These are phyloP conservation scores for Solanum virginianum DNA, from an alignment of 257 asterid species.

Conservation along the genomic window DNA sequence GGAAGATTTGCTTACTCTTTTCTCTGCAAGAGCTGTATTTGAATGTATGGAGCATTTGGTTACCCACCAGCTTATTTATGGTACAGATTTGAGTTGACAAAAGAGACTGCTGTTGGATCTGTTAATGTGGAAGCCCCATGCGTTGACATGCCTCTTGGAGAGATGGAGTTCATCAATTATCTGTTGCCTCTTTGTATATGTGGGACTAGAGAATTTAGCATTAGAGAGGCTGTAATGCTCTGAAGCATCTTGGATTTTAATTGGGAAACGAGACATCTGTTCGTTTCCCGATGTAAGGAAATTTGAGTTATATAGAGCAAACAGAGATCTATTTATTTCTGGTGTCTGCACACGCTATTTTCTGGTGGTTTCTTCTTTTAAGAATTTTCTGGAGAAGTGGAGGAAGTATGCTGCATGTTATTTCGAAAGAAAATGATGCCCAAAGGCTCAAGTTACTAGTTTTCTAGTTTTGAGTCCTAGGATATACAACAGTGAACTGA, in stretches of 20 bases:
- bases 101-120: conserved; percentile 17
- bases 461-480: not conserved
- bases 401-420: not conserved
- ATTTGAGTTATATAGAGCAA: not conserved
- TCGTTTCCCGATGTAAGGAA: conserved; percentile 10
- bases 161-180: conserved; percentile 1
- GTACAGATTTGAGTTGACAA: conserved; percentile 22
- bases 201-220: not conserved
- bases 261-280: not conserved
- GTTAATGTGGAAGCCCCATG: not conserved
- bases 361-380: not conserved
- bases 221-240: not conserved
- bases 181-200: not conserved
- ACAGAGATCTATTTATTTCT: not conserved
- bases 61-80: conserved; percentile 12
- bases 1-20: not conserved
- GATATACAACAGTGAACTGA: not conserved
- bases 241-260: not conserved
- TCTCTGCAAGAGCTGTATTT: conserved; percentile 4
- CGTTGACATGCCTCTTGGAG: not conserved
- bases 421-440: not conserved
- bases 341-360: not conserved
- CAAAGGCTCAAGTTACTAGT: not conserved
- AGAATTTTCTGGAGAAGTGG: conserved; percentile 5
- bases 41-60: conserved; percentile 12